phyloP scores from a whole-genome alignment of 495 filamentous ascomycete species.

The Sphaerosporella brunnea region DNA sequence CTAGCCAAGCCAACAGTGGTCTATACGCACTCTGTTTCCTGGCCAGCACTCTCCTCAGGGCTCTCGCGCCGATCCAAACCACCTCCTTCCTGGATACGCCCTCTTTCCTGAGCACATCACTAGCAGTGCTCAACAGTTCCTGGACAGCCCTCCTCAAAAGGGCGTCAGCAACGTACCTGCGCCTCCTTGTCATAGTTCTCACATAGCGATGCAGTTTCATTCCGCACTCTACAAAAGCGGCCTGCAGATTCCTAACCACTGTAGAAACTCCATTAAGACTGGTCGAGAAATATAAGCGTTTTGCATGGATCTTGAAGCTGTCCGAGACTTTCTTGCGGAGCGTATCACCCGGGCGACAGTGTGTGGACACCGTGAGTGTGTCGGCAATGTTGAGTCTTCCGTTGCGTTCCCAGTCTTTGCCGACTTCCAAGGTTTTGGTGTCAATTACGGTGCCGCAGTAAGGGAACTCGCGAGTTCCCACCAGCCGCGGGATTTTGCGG shows the following conservation, averaged over 20 bases:
- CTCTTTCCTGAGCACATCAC: constrained; percentile 38
- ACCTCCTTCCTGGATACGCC: constrained; percentile 41
- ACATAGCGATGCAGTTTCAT: constrained; percentile 73
- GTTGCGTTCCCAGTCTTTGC: constrained; percentile 38
- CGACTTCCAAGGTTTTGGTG: constrained; percentile 55
- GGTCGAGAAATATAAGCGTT: constrained; percentile 80
- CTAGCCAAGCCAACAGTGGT: constrained; percentile 45
- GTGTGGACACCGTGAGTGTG: constrained; percentile 44
- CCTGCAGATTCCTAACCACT: constrained; percentile 55
- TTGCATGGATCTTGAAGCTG: constrained; percentile 69
- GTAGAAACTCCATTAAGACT: constrained; percentile 50
- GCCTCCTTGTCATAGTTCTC: constrained; percentile 21
- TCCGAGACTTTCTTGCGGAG: constrained; percentile 40
- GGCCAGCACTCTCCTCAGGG: constrained; percentile 45
- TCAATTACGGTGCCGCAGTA: constrained; percentile 76
- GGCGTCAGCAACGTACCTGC: constrained; percentile 1
- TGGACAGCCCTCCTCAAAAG: constrained; percentile 41
- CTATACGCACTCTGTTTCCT: constrained; percentile 53
- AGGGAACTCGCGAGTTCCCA: constrained; percentile 43
- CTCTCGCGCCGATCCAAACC: constrained; percentile 37
- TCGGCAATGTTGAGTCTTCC: constrained; percentile 28
- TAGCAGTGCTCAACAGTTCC: constrained; percentile 47
- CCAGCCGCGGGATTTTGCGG: constrained; percentile 34
- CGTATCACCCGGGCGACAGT: constrained; percentile 35
- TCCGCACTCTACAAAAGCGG: constrained; percentile 55